These are phyloP conservation scores for Blastobotrys serpentis DNA, from an alignment of 1,139 yeast genomes.

Conservation along the genomic window DNA sequence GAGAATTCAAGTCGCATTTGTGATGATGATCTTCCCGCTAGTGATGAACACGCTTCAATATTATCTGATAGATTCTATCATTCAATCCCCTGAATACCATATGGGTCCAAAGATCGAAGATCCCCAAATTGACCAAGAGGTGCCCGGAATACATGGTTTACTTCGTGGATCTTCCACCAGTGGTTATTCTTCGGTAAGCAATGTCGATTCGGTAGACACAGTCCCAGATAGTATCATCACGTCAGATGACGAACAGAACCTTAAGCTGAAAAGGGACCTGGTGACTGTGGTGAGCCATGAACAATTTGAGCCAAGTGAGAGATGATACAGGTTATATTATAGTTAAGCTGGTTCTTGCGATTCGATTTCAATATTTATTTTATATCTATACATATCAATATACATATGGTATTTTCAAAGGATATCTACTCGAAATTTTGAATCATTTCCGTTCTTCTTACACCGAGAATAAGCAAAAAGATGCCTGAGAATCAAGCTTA, in stretches of 20 bases:
- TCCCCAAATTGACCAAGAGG: not conserved
- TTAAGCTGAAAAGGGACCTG: not conserved
- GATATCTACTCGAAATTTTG: too few relatives aligned
- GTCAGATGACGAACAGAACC: not conserved
- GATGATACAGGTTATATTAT: not conserved
- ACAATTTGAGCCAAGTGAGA: too few relatives aligned
- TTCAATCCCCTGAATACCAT: constrained; percentile 54
- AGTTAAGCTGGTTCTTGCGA: too few relatives aligned
- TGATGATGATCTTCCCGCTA: constrained; percentile 62
- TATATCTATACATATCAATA: too few relatives aligned
- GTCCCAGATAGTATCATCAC: not conserved
- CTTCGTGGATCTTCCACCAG: not conserved
- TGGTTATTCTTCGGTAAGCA: constrained; percentile 1
- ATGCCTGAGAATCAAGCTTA: too few relatives aligned
- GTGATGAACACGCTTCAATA: constrained; percentile 82
- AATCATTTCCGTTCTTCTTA: too few relatives aligned
- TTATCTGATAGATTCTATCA: constrained; percentile 81
- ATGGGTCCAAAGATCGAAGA: constrained; percentile 4
- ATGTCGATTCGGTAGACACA: not conserved
- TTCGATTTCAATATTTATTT: too few relatives aligned
- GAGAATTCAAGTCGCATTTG: constrained; percentile 77
- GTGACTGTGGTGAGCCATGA: not conserved
- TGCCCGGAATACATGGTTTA: not conserved
- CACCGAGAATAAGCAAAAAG: too few relatives aligned
- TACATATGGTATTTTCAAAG: too few relatives aligned